Base-by-base conservation (phyloP, 179 eudicot species). In the Beta corolliflora region DNA sequence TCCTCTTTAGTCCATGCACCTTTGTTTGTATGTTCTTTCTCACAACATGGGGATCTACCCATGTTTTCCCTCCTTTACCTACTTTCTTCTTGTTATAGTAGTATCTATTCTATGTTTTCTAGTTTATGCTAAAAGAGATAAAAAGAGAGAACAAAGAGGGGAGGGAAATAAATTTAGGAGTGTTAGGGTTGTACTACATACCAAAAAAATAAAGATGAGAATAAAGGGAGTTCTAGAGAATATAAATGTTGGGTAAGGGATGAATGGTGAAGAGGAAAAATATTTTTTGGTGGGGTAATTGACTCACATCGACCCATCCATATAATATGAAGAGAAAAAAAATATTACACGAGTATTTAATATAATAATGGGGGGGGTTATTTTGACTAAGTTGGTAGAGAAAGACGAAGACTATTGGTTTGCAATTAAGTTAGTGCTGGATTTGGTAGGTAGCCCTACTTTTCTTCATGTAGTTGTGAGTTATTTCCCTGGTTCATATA, bases 31-130 rank as follows among this genome's bases (percentile, higher is more conserved):
- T 89, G 92, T 71, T 89, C 89, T 78, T 89, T 89, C 87, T 89
- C 90, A 79, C 92, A 89, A 60, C 92, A 89, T n/a, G 92, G 90
- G 1, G 92, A 89, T 82, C 92, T 89, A 23, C 92, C 92, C 92
- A 89, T 89, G 10, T 52, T 69, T 71, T 12, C 41, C 52, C 3
- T 11, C 54, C 25, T 79, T 58, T 41, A 18, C 13, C 46, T 48
- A 8, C 5, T 59, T 46, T 56, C 44, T 63, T 71, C 31, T 31
- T 71, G 18, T 23, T 54, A 14, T n/a, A 48, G 53, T 48, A 48
- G 53, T 48, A 48, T 48, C 53, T 13, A 65, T 46, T 50, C 75
- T 59, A 68, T 55, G 16, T 21, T 71, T 71, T 71, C 16, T 11
- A 50, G 75, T 7, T 14, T 50, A 50, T 69, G 48, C 54, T 75